These are phyloP conservation scores for Maudiozyma barnettii DNA, from an alignment of 805 yeast species.

Conservation along the genomic window DNA sequence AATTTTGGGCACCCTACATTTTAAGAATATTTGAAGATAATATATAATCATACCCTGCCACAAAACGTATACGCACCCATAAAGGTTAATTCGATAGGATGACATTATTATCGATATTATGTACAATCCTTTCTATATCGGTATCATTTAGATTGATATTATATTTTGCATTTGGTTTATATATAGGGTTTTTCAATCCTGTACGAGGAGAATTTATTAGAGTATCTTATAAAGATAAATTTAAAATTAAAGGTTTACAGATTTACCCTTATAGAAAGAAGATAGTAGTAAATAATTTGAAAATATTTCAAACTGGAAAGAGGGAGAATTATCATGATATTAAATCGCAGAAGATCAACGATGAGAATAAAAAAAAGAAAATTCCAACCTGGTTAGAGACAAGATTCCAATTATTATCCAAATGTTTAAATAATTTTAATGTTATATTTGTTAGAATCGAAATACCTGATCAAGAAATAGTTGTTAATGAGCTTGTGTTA, in stretches of 20 bases:
- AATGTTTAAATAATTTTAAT: conserved; percentile 6
- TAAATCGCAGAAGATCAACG: background rate
- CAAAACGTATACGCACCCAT: too few species aligned
- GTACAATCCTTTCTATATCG: background rate
- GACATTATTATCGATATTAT: background rate
- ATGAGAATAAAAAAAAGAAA: background rate
- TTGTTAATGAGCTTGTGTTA: conserved; percentile 2
- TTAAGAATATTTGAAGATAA: too few species aligned
- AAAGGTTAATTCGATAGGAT: background rate
- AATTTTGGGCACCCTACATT: too few species aligned
- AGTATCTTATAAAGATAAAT: conserved; percentile 8
- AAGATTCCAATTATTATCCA: background rate
- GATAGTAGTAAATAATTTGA: conserved; percentile 7
- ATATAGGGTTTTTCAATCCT: conserved; percentile 16
- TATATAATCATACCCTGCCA: too few species aligned
- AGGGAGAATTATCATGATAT: too few species aligned
- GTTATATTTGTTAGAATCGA: conserved; percentile 4
- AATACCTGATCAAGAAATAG: background rate
- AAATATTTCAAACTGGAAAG: background rate
- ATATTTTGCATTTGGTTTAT: conserved; percentile 7
- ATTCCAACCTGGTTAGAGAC: conserved; percentile 4
- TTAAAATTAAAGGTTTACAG: conserved; percentile 12
- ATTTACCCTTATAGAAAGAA: conserved; percentile 14
- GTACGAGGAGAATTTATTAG: conserved; percentile 11
- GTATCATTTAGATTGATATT: background rate